These are phyloP conservation scores for Fusarium tanahbumbuense DNA, from an alignment of 2,329 filamentous ascomycete species.

Conservation along the genomic window DNA sequence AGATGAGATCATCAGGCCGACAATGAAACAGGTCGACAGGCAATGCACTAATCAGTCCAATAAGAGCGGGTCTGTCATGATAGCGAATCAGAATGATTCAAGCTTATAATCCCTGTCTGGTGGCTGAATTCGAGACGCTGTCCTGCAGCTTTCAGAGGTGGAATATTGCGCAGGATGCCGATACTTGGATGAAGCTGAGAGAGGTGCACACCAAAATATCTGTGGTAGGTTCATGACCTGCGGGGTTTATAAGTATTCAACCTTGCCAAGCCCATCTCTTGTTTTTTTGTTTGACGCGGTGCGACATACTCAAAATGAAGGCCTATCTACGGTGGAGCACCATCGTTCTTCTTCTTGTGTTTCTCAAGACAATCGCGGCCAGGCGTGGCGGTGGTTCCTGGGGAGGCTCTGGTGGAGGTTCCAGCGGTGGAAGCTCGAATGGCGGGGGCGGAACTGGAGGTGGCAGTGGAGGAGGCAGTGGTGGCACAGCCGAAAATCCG, in stretches of 20 bases:
- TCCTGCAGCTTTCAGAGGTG: background rate
- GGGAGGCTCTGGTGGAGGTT: background rate
- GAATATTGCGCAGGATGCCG: background rate
- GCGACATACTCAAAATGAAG: background rate
- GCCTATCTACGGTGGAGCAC: background rate
- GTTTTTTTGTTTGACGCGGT: background rate
- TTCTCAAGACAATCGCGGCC: background rate
- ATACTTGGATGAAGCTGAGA: background rate
- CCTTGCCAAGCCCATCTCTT: background rate
- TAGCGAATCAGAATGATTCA: background rate
- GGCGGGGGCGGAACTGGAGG: background rate
- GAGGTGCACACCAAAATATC: background rate
- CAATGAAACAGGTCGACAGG: too few relatives aligned
- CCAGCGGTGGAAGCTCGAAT: too few relatives aligned
- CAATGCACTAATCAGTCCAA: background rate
- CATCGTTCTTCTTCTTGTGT: background rate
- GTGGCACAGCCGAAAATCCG: background rate
- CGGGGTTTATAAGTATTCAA: accelerated
- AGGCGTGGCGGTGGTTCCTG: background rate
- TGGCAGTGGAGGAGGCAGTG: background rate
- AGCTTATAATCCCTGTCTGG: background rate
- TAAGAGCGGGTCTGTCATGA: background rate
- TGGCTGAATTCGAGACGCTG: background rate
- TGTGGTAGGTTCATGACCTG: background rate
- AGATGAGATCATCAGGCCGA: background rate